Conservation (phyloP, 305 asterid species). For the Ajuga reptans region DNA sequence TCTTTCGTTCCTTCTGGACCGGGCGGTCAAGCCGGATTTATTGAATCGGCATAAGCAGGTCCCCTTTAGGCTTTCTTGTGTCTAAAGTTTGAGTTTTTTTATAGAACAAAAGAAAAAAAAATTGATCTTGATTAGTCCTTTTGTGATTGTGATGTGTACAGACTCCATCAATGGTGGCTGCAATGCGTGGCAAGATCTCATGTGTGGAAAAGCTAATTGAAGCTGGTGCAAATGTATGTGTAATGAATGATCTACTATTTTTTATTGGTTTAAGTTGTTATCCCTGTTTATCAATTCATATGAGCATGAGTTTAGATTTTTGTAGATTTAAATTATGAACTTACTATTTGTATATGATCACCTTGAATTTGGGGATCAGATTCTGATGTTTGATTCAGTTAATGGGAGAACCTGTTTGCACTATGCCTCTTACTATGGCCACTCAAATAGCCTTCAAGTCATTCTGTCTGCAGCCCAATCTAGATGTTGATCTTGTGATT, state of each 20-base stretch:
- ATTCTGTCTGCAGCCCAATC: conserved; percentile 62
- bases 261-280: not conserved
- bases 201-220: conserved; percentile 70
- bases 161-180: conserved; percentile 97
- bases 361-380: conserved; percentile 38
- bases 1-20: conserved; percentile 60
- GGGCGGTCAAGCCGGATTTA: conserved; percentile 58
- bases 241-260: not conserved
- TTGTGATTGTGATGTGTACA: conserved; percentile 28
- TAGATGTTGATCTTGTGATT: not conserved
- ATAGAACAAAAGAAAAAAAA: not conserved
- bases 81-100: not conserved
- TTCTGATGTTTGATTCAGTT: conserved; percentile 73
- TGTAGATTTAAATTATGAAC: not conserved
- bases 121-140: not conserved
- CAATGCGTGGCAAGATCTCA: conserved; percentile 78
- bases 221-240: conserved; percentile 83
- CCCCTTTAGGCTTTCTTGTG: not conserved
- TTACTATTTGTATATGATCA: conserved; percentile 10
- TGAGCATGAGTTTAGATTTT: not conserved
- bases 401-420: conserved; percentile 89
- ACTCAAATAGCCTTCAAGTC: conserved; percentile 57
- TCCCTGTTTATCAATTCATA: not conserved
- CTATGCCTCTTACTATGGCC: conserved; percentile 90
- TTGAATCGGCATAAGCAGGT: conserved; percentile 86